Percentiles rank a stretch among this genome's conserved stretches.
phyloP scores from a whole-genome alignment of 2,329 filamentous ascomycete species.

The Calonectria multiphialidica region DNA sequence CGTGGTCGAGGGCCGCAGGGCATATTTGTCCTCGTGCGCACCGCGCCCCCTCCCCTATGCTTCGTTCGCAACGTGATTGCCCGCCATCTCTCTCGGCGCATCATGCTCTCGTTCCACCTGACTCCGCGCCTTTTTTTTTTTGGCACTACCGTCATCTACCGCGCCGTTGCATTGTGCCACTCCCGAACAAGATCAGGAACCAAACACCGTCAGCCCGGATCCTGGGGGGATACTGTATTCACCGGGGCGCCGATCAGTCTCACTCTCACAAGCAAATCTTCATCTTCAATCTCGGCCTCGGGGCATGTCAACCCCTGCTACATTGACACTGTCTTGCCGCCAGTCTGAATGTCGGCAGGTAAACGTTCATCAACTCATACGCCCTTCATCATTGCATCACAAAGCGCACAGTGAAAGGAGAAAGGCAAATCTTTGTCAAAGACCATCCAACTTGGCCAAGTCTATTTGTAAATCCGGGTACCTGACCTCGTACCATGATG shows the following conservation, averaged over 20 bases:
- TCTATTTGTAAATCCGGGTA: slow-evolving; percentile 21
- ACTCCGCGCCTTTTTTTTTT: slow-evolving; percentile 1
- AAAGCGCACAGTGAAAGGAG: background rate
- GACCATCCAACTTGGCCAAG: slow-evolving; percentile 5
- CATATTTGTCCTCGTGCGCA: background rate
- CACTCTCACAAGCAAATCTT: slow-evolving; percentile 19
- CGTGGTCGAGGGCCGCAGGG: background rate
- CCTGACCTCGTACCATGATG: slow-evolving; percentile 21
- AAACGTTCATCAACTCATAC: background rate
- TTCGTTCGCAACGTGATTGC: background rate
- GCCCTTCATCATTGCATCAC: background rate
- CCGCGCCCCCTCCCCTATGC: too few species aligned
- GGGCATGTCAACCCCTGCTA: background rate
- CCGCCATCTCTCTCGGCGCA: too few species aligned
- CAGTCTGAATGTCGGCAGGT: background rate
- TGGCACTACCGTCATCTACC: slow-evolving; percentile 25
- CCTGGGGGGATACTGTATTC: background rate
- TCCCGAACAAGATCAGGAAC: slow-evolving; percentile 17
- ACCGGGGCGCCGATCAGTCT: background rate
- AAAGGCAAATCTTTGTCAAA: background rate
- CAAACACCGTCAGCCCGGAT: background rate
- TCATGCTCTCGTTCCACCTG: background rate
- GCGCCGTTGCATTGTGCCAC: slow-evolving; percentile 26
- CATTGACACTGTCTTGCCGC: background rate
- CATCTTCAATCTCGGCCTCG: slow-evolving; percentile 14